phyloP scores from a whole-genome alignment of 306 rosid genomes.

The Glycyrrhiza uralensis region DNA sequence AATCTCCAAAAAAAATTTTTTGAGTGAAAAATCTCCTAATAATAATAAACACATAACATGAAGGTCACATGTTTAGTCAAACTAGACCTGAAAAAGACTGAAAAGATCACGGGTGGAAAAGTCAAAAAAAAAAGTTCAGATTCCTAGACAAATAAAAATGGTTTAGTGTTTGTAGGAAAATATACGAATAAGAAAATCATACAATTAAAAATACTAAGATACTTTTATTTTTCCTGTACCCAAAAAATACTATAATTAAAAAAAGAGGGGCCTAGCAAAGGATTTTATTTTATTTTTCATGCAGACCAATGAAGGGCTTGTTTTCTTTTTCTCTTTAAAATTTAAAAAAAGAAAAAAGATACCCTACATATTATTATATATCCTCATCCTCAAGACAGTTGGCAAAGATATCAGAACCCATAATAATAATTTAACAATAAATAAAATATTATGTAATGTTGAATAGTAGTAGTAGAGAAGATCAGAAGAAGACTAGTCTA shows the following conservation, averaged over 20 bases:
- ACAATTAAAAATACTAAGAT: no score
- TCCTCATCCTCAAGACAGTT: slow-evolving; percentile 9
- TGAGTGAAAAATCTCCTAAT: no score
- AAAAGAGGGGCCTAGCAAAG: not conserved
- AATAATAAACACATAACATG: no score
- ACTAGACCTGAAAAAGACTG: slow-evolving; percentile 28
- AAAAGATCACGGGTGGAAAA: slow-evolving; percentile 52
- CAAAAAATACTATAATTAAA: slow-evolving; percentile 16
- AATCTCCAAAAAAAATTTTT: no score
- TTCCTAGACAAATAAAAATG: slow-evolving; percentile 34
- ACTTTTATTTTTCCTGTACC: not conserved
- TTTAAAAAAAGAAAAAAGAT: no score
- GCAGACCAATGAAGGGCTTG: slow-evolving; percentile 18
- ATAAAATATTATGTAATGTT: not conserved
- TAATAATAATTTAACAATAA: not conserved
- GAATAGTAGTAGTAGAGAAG: not conserved
- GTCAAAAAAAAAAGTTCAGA: slow-evolving; percentile 33
- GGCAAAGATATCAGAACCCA: not conserved
- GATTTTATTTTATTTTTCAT: not conserved
- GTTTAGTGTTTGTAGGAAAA: slow-evolving; percentile 28
- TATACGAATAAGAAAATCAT: not conserved
- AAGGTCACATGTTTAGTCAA: slow-evolving; percentile 24
- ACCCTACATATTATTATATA: no score
- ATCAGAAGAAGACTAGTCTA: not conserved
- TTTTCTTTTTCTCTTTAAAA: not conserved